These are phyloP conservation scores for Cryptococcus sp. DNA, from an alignment of 1,284 basidiomycete genomes.

Conservation along the genomic window DNA sequence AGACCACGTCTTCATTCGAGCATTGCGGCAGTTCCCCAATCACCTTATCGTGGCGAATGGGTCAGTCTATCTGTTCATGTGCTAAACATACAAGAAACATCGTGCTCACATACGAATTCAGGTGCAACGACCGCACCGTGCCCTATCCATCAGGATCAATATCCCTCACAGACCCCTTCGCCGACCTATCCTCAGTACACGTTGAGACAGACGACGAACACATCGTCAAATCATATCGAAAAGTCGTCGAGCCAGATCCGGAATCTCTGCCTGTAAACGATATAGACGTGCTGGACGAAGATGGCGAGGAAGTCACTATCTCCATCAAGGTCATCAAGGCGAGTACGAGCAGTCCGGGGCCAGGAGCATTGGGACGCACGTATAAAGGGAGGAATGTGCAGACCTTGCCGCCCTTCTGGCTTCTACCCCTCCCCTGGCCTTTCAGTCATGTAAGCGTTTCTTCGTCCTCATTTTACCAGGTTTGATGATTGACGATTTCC, in stretches of 20 bases:
- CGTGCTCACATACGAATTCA: constrained; percentile 4
- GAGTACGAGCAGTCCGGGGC: background rate
- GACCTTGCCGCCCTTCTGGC: constrained; percentile 37
- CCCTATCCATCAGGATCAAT: constrained; percentile 79
- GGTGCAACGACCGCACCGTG: constrained; percentile 74
- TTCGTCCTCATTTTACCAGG: too few relatives aligned
- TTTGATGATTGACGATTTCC: too few relatives aligned
- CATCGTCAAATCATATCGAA: constrained; percentile 20
- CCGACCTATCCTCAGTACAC: constrained; percentile 61
- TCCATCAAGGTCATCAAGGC: constrained; percentile 12
- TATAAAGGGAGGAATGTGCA: too few relatives aligned
- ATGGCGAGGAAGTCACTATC: constrained; percentile 30
- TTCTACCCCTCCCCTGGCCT: constrained; percentile 29
- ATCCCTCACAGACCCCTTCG: constrained; percentile 69
- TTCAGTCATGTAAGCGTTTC: constrained; percentile 39
- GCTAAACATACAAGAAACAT: background rate
- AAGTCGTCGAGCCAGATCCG: constrained; percentile 5
- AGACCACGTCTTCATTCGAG: constrained; percentile 77
- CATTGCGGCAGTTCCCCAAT: constrained; percentile 68
- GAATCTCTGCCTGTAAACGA: constrained; percentile 59
- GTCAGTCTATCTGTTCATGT: constrained; percentile 53
- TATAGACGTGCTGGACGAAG: constrained; percentile 14
- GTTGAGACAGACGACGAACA: constrained; percentile 58
- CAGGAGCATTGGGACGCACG: too few relatives aligned
- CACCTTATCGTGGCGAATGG: constrained; percentile 83